Evolutionary conservation across 805 yeast genomes (phyloP).

Genomic region (Cyberlindnera maclurae): DNA sequence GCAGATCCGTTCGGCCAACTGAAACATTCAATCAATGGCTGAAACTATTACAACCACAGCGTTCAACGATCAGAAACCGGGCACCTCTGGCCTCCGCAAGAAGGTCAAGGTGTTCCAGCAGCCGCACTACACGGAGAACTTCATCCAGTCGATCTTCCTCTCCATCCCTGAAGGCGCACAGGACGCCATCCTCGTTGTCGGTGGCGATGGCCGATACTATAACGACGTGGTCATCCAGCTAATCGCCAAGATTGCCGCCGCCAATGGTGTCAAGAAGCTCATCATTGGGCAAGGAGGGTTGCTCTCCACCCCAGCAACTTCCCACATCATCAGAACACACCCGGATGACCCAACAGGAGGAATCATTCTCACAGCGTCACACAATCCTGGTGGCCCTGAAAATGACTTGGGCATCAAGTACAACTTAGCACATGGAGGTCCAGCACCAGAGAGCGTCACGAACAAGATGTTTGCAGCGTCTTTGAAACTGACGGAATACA

Average conservation of each 20-base stretch:
- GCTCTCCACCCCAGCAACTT: conserved; percentile 93
- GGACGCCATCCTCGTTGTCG: conserved; percentile 75
- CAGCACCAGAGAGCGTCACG: conserved; percentile 95
- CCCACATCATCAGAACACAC: conserved; percentile 78
- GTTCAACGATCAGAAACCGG: conserved; percentile 90
- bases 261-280: conserved; percentile 80
- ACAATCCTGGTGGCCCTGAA: conserved; percentile 94
- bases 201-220: conserved; percentile 96
- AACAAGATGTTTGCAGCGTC: conserved; percentile 75
- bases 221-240: conserved; percentile 74
- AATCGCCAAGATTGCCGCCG: conserved; percentile 81
- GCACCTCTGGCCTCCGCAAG: conserved; percentile 94
- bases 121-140: conserved; percentile 85
- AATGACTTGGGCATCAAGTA: conserved; percentile 94
- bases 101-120: conserved; percentile 76
- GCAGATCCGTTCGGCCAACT: too few species aligned
- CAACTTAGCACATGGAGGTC: conserved; percentile 93
- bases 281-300: conserved; percentile 86
- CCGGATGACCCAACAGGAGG: conserved; percentile 70
- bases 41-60: conserved; percentile 52
- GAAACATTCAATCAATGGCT: too few species aligned
- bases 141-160: conserved; percentile 76
- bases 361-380: conserved; percentile 91
- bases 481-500: conserved; percentile 50
- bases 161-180: conserved; percentile 87